Conservation (phyloP, 2,329 filamentous ascomycete species). For the Paecilomyces dactylethromorphus region DNA sequence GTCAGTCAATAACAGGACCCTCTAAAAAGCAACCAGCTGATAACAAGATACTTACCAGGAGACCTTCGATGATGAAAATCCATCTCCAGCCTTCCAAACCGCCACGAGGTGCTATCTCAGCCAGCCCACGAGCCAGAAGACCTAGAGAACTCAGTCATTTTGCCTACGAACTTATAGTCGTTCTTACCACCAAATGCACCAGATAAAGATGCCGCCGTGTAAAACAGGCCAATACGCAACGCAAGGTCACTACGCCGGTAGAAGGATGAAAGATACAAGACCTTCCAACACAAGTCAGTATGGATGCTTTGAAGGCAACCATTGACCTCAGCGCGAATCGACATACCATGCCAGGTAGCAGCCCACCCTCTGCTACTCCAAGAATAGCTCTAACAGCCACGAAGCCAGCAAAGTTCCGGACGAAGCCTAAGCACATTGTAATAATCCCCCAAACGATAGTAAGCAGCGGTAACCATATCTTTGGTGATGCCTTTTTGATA, state of each 20-base stretch:
- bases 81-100: conserved; percentile 54
- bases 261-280: conserved; percentile 59
- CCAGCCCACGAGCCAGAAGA: conserved; percentile 55
- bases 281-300: conserved; percentile 22
- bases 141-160: conserved; percentile 20
- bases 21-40: background rate
- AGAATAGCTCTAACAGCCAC: conserved; percentile 56
- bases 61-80: conserved; percentile 57
- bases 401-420: conserved; percentile 46
- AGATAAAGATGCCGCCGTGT: conserved; percentile 59
- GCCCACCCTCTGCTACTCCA: conserved; percentile 57
- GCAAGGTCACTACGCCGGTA: conserved; percentile 56
- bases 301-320: background rate
- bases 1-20: background rate
- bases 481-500: conserved; percentile 55
- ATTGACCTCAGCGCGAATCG: background rate
- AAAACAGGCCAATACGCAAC: conserved; percentile 60
- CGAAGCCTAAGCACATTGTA: conserved; percentile 38
- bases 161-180: background rate
- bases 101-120: conserved; percentile 51
- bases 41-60: conserved; percentile 16
- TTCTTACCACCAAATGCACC: conserved; percentile 54
- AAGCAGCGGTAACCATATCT: conserved; percentile 54
- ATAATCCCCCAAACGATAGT: conserved; percentile 54
- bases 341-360: conserved; percentile 58